phyloP scores from a whole-genome alignment of 371 early-diverging fungal species.

The Rhizomucor miehei region DNA sequence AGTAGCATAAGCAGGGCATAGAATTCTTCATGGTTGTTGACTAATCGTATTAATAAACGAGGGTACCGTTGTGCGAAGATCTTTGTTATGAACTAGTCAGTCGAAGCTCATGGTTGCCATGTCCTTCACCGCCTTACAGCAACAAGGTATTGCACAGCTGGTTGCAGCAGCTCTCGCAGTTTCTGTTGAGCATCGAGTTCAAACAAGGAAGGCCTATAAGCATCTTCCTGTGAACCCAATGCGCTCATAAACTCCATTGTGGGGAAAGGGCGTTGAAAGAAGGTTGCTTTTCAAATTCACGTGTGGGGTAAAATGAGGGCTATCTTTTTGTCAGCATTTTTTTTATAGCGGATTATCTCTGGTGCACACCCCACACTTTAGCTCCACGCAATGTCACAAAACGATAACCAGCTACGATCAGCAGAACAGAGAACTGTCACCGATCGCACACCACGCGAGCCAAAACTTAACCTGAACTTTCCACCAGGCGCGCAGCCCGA shows the following conservation, averaged over 20 bases:
- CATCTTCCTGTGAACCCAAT: constrained; percentile 68
- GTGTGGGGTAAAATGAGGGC: not conserved
- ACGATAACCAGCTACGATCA: constrained; percentile 9
- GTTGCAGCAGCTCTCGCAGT: constrained; percentile 77
- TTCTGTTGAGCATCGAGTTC: constrained; percentile 87
- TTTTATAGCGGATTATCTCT: not conserved
- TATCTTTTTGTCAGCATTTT: not conserved
- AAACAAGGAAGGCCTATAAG: constrained; percentile 82
- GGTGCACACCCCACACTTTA: not conserved
- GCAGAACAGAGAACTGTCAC: no score
- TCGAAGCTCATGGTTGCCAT: not conserved
- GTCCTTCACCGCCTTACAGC: constrained; percentile 51
- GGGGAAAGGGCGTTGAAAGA: not conserved
- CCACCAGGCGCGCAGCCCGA: constrained; percentile 81
- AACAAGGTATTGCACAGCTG: constrained; percentile 83
- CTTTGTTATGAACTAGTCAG: constrained; percentile 29
- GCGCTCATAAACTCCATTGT: constrained; percentile 87
- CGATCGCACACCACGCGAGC: not conserved
- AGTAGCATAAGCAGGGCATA: constrained; percentile 74
- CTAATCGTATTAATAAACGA: constrained; percentile 72
- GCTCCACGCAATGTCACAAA: not conserved
- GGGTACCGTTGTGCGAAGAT: constrained; percentile 92
- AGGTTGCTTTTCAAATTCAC: no score
- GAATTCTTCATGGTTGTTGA: constrained; percentile 78
- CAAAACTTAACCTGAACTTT: constrained; percentile 38